These are phyloP conservation scores for Diaporthe citrichinensis DNA, from an alignment of 2,329 filamentous ascomycete species.

Conservation along the genomic window DNA sequence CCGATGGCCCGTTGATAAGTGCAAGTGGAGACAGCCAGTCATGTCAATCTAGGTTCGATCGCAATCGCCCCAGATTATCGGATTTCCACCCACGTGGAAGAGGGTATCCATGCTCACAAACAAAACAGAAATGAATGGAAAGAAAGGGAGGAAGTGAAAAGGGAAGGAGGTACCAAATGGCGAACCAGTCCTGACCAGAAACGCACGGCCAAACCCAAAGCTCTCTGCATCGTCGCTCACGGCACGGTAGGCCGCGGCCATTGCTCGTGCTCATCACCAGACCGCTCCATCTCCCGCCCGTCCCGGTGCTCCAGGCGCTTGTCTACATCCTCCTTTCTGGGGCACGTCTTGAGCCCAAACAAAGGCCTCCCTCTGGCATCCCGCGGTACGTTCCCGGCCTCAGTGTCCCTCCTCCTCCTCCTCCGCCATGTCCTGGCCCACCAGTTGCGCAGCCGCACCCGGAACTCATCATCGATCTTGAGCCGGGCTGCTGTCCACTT, in stretches of 20 bases:
- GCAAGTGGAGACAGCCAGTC: neutral
- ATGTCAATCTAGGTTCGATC: neutral
- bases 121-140: neutral
- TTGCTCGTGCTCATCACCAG: neutral
- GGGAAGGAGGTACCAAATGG: neutral
- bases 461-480: slow-evolving; percentile 71
- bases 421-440: slow-evolving; percentile 43
- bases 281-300: neutral
- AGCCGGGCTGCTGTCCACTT: slow-evolving; percentile 72
- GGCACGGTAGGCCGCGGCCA: neutral
- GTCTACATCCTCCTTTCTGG: slow-evolving; percentile 46
- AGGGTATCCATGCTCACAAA: neutral
- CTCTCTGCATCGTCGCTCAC: slow-evolving; percentile 12
- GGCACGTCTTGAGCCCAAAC: slow-evolving; percentile 51
- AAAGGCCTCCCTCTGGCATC: slow-evolving; percentile 56
- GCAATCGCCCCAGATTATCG: neutral
- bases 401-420: slow-evolving; percentile 55
- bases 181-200: neutral
- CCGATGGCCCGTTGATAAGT: neutral
- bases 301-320: slow-evolving; percentile 31
- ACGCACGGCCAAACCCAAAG: slow-evolving; percentile 9
- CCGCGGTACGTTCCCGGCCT: slow-evolving; percentile 49
- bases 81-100: neutral
- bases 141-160: neutral
- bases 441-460: slow-evolving; percentile 61